These are phyloP conservation scores for Kalmusia sp. DNA, from an alignment of 2,329 filamentous ascomycete genomes.

Conservation along the genomic window DNA sequence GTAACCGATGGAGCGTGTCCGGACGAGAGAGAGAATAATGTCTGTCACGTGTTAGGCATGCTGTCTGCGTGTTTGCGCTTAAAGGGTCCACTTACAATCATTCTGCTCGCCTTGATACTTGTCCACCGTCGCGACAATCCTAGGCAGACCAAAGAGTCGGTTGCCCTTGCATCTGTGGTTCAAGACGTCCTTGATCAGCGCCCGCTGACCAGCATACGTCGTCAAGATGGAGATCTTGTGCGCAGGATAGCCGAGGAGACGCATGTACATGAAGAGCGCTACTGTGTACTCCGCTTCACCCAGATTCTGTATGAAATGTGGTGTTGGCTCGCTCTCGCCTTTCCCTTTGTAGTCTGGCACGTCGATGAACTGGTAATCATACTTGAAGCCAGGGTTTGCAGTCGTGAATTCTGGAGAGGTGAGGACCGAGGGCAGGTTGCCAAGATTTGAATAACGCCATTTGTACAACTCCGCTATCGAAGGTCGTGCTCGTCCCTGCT, in stretches of 20 bases:
- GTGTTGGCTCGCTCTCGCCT: slow-evolving; percentile 87
- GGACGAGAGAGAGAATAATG: slow-evolving; percentile 89
- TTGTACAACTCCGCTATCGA: slow-evolving; percentile 88
- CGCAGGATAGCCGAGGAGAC: slow-evolving; percentile 89
- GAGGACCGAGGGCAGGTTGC: slow-evolving; percentile 78
- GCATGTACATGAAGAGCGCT: slow-evolving; percentile 96
- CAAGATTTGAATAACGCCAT: slow-evolving; percentile 87
- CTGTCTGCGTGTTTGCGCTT: neutral
- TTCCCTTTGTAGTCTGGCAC: slow-evolving; percentile 90
- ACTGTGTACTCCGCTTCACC: slow-evolving; percentile 98
- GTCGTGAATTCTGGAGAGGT: slow-evolving; percentile 72
- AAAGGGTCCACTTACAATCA: slow-evolving; percentile 73
- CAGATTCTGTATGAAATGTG: slow-evolving; percentile 95
- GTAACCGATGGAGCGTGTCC: slow-evolving; percentile 89
- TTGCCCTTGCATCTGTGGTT: slow-evolving; percentile 83
- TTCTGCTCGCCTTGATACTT: slow-evolving; percentile 99
- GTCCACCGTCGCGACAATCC: slow-evolving; percentile 91
- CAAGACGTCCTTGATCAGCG: slow-evolving; percentile 87
- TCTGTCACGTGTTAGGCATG: slow-evolving; percentile 59
- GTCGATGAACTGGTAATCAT: slow-evolving; percentile 96
- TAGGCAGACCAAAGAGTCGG: slow-evolving; percentile 85
- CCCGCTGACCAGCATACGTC: slow-evolving; percentile 91
- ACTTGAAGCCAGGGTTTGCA: slow-evolving; percentile 91
- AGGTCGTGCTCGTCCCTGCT: slow-evolving; percentile 89
- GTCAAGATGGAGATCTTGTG: slow-evolving; percentile 85